A percentile compares a stretch with the other conserved stretches of the same genome.
phyloP scores from a whole-genome alignment of 164 flowering plant species.

The Paratinospora sagittata region DNA sequence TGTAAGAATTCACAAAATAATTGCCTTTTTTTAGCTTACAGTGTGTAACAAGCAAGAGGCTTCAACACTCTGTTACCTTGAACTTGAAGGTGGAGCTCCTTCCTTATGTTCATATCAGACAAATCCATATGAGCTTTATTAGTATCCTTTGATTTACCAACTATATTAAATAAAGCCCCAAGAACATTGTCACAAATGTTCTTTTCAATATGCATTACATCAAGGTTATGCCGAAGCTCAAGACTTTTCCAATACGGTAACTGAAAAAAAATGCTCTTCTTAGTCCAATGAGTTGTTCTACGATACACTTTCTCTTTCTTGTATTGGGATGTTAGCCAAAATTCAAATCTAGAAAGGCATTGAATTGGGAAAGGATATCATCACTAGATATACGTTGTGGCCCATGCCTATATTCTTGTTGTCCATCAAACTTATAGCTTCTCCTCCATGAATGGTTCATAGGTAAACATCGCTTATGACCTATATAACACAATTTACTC shows the following conservation, averaged over 20 bases:
- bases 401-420: background rate
- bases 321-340: background rate
- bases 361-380: too few relatives aligned
- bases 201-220: conserved; percentile 2
- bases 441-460: conserved; percentile 8
- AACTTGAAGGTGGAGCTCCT: too few relatives aligned
- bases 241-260: background rate
- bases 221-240: background rate
- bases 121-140: background rate
- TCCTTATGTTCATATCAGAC: too few relatives aligned
- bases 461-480: too few relatives aligned
- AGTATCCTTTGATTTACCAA: background rate
- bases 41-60: too few relatives aligned
- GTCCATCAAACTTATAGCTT: background rate
- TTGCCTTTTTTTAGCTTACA: too few relatives aligned
- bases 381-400: background rate
- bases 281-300: background rate
- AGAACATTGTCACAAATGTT: background rate
- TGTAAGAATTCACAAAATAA: too few relatives aligned
- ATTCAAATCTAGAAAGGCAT: background rate
- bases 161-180: background rate
- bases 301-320: background rate
- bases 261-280: background rate
- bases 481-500: too few relatives aligned
- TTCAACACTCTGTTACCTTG: too few relatives aligned